A percentile compares a stretch with the other conserved stretches of the same genome.
Conservation (phyloP, 148 eudicot genomes). For the Silene conica region DNA sequence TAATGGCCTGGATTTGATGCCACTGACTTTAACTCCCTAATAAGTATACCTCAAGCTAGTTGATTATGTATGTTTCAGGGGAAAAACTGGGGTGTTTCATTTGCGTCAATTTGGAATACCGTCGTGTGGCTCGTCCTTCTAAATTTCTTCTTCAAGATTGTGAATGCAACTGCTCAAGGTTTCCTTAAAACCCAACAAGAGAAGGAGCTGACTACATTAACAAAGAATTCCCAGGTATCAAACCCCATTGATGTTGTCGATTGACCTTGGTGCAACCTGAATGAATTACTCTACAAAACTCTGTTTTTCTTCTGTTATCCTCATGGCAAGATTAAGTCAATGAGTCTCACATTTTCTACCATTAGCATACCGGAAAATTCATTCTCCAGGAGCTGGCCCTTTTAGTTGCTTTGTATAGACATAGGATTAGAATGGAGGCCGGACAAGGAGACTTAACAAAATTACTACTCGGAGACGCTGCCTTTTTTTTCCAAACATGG, state of each 20-base stretch:
- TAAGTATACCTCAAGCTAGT: not conserved
- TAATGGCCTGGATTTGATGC: not conserved
- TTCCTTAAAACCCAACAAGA: conserved; percentile 69
- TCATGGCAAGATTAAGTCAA: conserved; percentile 1
- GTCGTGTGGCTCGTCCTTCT: conserved; percentile 71
- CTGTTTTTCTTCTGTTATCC: not conserved
- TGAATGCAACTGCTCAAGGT: conserved; percentile 69
- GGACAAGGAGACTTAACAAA: conserved; percentile 25
- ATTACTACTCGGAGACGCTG: conserved; percentile 1
- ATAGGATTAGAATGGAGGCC: conserved; percentile 25
- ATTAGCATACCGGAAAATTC: conserved; percentile 17
- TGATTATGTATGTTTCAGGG: conserved; percentile 34
- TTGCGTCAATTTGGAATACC: conserved; percentile 66
- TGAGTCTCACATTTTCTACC: conserved; percentile 1
- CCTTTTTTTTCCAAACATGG: not conserved
- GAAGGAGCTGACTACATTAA: conserved; percentile 37
- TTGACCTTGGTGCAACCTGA: not conserved
- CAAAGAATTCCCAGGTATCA: conserved; percentile 29
- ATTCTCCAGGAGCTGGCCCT: conserved; percentile 23
- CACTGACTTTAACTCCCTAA: too few relatives aligned
- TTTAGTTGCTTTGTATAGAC: conserved; percentile 30
- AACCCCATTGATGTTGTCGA: conserved; percentile 14
- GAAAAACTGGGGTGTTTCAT: conserved; percentile 61
- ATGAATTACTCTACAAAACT: not conserved
- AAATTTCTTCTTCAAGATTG: conserved; percentile 62